A percentile compares a stretch with the other conserved stretches of the same genome.
Evolutionary conservation across 2,329 filamentous ascomycete genomes (phyloP).

Genomic region (Fusarium caatingaense): DNA sequence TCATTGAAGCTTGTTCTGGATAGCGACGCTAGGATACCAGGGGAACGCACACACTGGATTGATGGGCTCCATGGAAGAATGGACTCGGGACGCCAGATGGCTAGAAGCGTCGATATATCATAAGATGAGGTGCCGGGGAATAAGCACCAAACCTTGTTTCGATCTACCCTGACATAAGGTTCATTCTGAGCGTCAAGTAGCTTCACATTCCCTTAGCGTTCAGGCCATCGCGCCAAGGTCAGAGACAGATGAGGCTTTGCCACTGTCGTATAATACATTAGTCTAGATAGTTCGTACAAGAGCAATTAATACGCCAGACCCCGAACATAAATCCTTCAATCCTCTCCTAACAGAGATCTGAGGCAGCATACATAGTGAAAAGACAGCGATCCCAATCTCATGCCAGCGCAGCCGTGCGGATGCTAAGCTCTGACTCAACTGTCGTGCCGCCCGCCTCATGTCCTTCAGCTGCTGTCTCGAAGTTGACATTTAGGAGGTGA

Average conservation of each 20-base stretch:
- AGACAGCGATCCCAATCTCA: not conserved
- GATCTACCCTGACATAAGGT: rapidly evolving
- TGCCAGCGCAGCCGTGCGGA: not conserved
- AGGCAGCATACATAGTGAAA: not conserved
- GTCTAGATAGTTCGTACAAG: not conserved
- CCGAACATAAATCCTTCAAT: not conserved
- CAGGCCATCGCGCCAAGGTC: not conserved
- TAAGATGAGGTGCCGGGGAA: too few species aligned
- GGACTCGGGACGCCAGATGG: too few species aligned
- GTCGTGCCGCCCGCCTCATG: rapidly evolving
- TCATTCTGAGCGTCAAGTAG: not conserved
- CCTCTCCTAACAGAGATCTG: not conserved
- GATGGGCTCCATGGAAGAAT: too few species aligned
- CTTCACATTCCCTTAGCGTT: not conserved
- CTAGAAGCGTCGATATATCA: too few species aligned
- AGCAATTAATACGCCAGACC: not conserved
- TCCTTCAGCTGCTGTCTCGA: not conserved
- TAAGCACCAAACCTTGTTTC: not conserved
- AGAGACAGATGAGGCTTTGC: not conserved
- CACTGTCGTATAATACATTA: not conserved
- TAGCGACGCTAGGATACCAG: too few species aligned
- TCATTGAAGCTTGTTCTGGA: too few species aligned
- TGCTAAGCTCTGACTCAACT: not conserved
- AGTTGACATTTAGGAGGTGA: not conserved
- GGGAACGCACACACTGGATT: too few species aligned